Evolutionary conservation across 345 rosid species (phyloP).

Genomic region (Syzygium jambos): DNA sequence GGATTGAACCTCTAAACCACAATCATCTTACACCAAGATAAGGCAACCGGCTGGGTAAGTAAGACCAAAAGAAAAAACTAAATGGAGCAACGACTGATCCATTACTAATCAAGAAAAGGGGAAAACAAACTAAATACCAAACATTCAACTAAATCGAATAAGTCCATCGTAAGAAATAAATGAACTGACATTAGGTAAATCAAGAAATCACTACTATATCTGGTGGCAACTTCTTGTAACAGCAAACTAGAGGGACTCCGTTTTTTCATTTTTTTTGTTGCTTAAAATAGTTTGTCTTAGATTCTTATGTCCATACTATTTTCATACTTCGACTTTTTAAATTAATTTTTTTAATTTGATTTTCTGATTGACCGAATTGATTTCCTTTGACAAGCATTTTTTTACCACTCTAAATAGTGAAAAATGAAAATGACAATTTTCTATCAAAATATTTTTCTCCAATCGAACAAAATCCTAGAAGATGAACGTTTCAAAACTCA

Average conservation of each 20-base stretch:
- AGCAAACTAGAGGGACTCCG: too few species aligned
- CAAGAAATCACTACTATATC: neutral
- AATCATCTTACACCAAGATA: too few species aligned
- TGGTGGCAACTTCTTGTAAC: too few species aligned
- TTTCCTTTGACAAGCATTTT: too few species aligned
- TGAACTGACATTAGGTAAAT: neutral
- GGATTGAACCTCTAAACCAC: neutral
- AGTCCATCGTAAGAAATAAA: neutral
- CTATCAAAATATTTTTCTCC: neutral
- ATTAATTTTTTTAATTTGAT: too few species aligned
- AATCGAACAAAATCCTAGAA: neutral
- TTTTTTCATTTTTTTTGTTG: too few species aligned
- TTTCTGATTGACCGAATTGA: too few species aligned
- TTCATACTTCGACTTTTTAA: too few species aligned
- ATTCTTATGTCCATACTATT: too few species aligned
- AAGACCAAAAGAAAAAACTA: fast-evolving
- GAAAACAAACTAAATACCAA: fast-evolving
- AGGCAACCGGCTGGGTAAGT: too few species aligned
- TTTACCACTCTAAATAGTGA: neutral
- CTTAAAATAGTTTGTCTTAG: too few species aligned
- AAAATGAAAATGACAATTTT: too few species aligned
- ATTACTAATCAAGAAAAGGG: fast-evolving
- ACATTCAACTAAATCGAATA: neutral
- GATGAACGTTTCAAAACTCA: neutral
- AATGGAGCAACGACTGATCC: neutral